Percentiles rank a stretch among this genome's conserved stretches.
These are phyloP conservation scores for Phytophthora tentaculata DNA, from an alignment of 352 stramenopile species.

Conservation along the genomic window DNA sequence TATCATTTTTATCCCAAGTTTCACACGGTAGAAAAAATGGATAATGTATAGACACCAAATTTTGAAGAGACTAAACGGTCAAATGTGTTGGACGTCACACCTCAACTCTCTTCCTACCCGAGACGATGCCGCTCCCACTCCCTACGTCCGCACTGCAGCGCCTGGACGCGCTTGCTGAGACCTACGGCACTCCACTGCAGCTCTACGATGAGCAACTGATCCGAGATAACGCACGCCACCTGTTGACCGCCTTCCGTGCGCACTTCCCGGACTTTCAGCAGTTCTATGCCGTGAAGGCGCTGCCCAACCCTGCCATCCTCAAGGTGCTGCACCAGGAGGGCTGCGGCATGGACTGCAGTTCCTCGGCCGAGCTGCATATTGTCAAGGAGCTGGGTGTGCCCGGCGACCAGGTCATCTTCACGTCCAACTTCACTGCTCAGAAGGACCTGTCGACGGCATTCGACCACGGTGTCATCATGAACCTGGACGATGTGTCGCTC, in stretches of 20 bases:
- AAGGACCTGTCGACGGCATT: conserved; percentile 75
- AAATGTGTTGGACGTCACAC: conserved; percentile 31
- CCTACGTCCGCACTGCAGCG: conserved; percentile 44
- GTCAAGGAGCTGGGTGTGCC: conserved; percentile 76
- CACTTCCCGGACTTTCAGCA: conserved; percentile 88
- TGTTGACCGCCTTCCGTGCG: conserved; percentile 74
- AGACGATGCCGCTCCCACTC: conserved; percentile 63
- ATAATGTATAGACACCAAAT: too few species aligned
- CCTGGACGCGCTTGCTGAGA: conserved; percentile 73
- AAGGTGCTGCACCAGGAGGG: conserved; percentile 84
- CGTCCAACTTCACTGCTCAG: conserved; percentile 89
- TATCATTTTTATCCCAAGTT: too few species aligned
- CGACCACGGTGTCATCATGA: conserved; percentile 87
- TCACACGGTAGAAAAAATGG: too few species aligned
- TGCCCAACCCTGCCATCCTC: conserved; percentile 90
- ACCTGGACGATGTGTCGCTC: conserved; percentile 87
- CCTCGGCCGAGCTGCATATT: conserved; percentile 83
- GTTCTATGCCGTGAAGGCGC: conserved; percentile 91
- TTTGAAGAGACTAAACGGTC: too few species aligned
- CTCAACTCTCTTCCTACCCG: conserved; percentile 14
- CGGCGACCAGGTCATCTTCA: conserved; percentile 87
- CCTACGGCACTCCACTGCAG: conserved; percentile 88
- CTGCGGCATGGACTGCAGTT: conserved; percentile 92
- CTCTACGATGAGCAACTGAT: conserved; percentile 90
- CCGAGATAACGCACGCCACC: conserved; percentile 71